These are phyloP conservation scores for Phytophthora syringae DNA, from an alignment of 352 stramenopile species.

Conservation along the genomic window DNA sequence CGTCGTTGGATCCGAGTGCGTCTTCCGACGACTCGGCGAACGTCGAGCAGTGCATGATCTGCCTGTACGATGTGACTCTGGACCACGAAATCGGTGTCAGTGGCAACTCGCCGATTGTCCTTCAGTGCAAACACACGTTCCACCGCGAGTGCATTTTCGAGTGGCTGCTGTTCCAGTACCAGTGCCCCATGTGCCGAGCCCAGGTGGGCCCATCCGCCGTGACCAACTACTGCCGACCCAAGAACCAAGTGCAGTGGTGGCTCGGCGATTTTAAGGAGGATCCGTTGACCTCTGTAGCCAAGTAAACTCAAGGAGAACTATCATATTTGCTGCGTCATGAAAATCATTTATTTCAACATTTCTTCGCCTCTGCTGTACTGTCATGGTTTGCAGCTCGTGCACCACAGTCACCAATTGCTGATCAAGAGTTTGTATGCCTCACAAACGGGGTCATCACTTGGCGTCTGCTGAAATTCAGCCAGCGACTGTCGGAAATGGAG, in stretches of 20 bases:
- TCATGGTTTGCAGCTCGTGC: too few species aligned
- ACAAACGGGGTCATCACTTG: too few species aligned
- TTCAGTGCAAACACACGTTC: conserved; percentile 63
- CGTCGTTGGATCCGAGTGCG: conserved; percentile 24
- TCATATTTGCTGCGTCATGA: not conserved
- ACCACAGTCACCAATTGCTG: too few species aligned
- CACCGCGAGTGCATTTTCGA: conserved; percentile 66
- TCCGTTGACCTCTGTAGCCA: conserved; percentile 27
- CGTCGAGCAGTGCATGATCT: conserved; percentile 55
- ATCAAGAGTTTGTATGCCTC: too few species aligned
- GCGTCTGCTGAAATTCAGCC: too few species aligned
- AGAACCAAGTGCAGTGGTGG: conserved; percentile 69
- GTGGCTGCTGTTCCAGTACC: conserved; percentile 63
- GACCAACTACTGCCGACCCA: conserved; percentile 57
- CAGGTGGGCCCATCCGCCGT: conserved; percentile 45
- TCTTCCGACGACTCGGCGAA: conserved; percentile 21
- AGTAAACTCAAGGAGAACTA: conserved; percentile 11
- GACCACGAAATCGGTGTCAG: conserved; percentile 26
- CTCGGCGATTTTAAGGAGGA: conserved; percentile 58
- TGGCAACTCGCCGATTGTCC: conserved; percentile 32
- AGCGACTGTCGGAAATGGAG: conserved; percentile 3
- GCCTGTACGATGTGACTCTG: conserved; percentile 49
- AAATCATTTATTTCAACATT: too few species aligned
- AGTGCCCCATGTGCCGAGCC: conserved; percentile 58
- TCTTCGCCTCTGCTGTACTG: too few species aligned